Evolutionary conservation across 75 land plant species (phyloP).

Genomic region (Cupressus sempervirens): DNA sequence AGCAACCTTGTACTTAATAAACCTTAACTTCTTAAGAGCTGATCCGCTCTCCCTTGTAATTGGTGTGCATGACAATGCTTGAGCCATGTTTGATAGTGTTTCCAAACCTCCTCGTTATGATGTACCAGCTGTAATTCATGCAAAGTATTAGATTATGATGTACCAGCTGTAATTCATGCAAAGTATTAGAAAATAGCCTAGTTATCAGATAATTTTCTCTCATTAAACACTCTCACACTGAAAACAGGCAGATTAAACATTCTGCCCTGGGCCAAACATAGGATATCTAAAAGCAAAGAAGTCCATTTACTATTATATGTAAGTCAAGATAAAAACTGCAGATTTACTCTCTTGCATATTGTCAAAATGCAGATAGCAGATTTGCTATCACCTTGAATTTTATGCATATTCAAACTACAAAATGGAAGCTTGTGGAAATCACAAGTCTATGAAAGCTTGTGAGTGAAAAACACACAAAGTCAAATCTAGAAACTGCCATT

Average conservation of each 20-base stretch:
- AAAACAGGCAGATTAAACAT: neutral
- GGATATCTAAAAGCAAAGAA: neutral
- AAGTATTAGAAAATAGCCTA: constrained; percentile 1
- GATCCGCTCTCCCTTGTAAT: neutral
- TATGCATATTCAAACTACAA: neutral
- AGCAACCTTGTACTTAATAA: neutral
- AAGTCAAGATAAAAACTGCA: neutral
- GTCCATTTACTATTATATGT: neutral
- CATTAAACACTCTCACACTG: neutral
- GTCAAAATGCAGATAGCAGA: neutral
- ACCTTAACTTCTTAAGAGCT: neutral
- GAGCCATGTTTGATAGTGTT: constrained; percentile 5
- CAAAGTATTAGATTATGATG: constrained; percentile 1
- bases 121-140: constrained; percentile 6
- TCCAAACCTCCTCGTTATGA: neutral
- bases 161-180: constrained; percentile 2
- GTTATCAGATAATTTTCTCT: neutral
- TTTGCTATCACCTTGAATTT: neutral
- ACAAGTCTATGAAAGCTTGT: no score
- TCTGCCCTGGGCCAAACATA: neutral
- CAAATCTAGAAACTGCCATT: no score
- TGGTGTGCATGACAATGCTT: constrained; percentile 3
- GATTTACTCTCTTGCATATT: neutral
- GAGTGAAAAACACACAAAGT: no score
- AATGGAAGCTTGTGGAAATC: neutral